Conservation (phyloP, 106 monocot species). For the Posidonia australis region DNA sequence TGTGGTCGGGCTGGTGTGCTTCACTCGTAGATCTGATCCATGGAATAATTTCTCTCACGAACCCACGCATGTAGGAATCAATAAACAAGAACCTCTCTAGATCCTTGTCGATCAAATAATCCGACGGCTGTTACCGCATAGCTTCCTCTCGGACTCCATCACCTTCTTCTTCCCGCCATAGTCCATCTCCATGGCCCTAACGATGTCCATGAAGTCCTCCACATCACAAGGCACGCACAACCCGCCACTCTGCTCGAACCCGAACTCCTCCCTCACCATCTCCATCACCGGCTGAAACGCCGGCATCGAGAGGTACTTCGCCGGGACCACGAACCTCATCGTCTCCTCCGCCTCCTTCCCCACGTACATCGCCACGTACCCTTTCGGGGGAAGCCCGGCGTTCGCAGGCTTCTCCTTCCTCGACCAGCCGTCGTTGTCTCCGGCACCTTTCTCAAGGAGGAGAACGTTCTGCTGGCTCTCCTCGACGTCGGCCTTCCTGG, state of each 20-base stretch:
- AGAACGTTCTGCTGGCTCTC: no score
- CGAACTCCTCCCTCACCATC: conserved; percentile 24
- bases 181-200: background rate
- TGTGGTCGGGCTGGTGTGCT: no score
- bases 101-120: no score
- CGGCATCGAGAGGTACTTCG: conserved; percentile 9
- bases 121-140: no score
- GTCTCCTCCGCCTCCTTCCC: conserved; percentile 4
- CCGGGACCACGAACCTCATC: conserved; percentile 18
- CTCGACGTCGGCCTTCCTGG: no score
- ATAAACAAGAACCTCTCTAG: no score
- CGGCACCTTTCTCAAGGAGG: no score
- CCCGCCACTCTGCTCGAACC: conserved; percentile 26
- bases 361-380: conserved; percentile 22
- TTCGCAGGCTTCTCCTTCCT: background rate
- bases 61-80: no score
- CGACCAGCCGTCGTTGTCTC: background rate
- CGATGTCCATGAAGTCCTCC: conserved; percentile 10
- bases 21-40: no score
- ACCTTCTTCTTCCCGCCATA: no score
- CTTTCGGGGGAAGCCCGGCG: conserved; percentile 8
- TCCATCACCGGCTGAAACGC: conserved; percentile 20
- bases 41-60: no score
- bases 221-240: conserved; percentile 17
- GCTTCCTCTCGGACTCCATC: no score